A percentile compares a stretch with the other conserved stretches of the same genome.
These are phyloP conservation scores for Larix kaempferi DNA, from an alignment of 75 land plant genomes.

Conservation along the genomic window DNA sequence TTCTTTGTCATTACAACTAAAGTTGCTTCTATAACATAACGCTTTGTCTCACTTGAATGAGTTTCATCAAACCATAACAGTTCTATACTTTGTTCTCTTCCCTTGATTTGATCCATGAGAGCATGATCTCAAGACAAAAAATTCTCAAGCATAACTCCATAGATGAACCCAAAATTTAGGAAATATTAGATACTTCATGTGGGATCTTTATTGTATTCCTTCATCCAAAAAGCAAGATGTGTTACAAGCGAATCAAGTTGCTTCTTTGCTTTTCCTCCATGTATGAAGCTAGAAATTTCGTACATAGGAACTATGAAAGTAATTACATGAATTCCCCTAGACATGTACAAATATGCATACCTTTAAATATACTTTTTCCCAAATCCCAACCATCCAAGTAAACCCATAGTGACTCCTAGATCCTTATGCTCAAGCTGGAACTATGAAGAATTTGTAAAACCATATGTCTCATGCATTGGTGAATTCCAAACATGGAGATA, in stretches of 20 bases:
- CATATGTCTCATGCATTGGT: conserved; percentile 27
- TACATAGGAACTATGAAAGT: too few species aligned
- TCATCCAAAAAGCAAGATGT: conserved; percentile 70
- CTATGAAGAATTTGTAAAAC: conserved; percentile 20
- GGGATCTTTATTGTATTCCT: conserved; percentile 26
- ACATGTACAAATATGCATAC: conserved; percentile 96
- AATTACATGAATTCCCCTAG: too few species aligned
- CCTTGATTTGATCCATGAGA: conserved; percentile 61
- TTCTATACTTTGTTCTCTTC: conserved; percentile 21
- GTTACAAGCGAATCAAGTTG: conserved; percentile 54
- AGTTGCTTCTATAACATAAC: conserved; percentile 63
- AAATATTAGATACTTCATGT: conserved; percentile 69
- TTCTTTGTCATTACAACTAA: conserved; percentile 73
- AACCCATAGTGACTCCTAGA: conserved; percentile 61
- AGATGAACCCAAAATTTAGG: conserved; percentile 89
- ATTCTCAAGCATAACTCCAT: conserved; percentile 85
- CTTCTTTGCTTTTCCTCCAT: conserved; percentile 77
- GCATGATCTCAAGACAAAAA: conserved; percentile 57
- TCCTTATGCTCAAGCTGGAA: conserved; percentile 34
- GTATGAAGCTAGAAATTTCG: conserved; percentile 67
- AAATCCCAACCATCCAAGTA: conserved; percentile 92
- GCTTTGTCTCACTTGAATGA: conserved; percentile 13
- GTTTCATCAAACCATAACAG: background rate
- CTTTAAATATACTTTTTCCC: conserved; percentile 81
- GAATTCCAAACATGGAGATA: conserved; percentile 54